Evolutionary conservation across 345 rosid species (phyloP).

Genomic region (Salix brachista): DNA sequence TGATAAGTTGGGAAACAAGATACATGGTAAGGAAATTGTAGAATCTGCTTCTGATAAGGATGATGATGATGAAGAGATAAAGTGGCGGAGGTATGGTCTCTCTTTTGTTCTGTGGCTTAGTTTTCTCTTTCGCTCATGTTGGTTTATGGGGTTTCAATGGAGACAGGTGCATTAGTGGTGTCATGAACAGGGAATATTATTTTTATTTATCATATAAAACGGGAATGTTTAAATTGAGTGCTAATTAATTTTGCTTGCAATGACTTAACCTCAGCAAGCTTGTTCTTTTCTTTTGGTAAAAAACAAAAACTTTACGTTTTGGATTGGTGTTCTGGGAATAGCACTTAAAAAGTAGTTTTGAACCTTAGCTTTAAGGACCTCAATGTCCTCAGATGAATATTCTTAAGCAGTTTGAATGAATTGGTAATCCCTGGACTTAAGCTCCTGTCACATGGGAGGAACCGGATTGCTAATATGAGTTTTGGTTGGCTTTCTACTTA

Average conservation of each 20-base stretch:
- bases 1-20: conserved; percentile 31
- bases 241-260: background rate
- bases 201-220: background rate
- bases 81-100: conserved; percentile 64
- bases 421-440: background rate
- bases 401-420: background rate
- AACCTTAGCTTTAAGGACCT: background rate
- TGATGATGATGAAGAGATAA: conserved; percentile 56
- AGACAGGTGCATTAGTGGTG: background rate
- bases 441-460: background rate
- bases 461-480: background rate
- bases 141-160: background rate
- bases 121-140: background rate
- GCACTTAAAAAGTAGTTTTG: background rate
- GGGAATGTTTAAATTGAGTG: background rate
- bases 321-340: background rate
- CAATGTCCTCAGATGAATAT: background rate
- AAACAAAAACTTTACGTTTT: background rate
- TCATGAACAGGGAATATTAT: background rate
- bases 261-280: background rate
- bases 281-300: background rate
- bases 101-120: background rate
- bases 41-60: conserved; percentile 38
- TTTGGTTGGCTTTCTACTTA: background rate
- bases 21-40: background rate